Percentiles rank a stretch among this genome's conserved stretches.
These are phyloP conservation scores for Picochlorum sp. DNA, from an alignment of 139 green algal genomes.

Conservation along the genomic window DNA sequence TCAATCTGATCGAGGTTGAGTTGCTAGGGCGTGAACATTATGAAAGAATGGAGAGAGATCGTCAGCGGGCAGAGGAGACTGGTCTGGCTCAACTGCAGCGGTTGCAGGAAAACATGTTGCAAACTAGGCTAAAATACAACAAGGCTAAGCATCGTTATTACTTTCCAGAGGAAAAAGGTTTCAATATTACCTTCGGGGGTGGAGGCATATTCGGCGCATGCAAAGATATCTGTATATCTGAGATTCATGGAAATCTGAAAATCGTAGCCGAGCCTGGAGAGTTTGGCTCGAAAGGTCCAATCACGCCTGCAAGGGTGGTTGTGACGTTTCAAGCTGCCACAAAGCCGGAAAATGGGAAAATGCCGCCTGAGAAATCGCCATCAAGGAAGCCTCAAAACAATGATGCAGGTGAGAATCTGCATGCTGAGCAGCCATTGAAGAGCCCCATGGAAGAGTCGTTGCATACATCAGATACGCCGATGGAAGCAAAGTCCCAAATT, in stretches of 20 bases:
- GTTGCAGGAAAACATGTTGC: conserved; percentile 42
- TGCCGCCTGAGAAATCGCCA: background rate
- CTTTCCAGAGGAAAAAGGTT: conserved; percentile 57
- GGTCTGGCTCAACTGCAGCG: conserved; percentile 19
- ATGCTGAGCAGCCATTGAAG: no score
- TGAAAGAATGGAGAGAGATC: conserved; percentile 19
- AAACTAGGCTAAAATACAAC: conserved; percentile 39
- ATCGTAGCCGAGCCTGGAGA: conserved; percentile 17
- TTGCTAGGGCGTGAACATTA: conserved; percentile 29
- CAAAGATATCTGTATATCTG: conserved; percentile 58
- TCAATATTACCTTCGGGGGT: conserved; percentile 57
- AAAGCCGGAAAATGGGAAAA: conserved; percentile 3
- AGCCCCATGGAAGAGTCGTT: no score
- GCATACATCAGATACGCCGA: background rate
- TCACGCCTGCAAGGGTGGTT: background rate
- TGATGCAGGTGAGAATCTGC: no score
- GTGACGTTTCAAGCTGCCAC: background rate
- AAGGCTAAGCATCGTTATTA: conserved; percentile 51
- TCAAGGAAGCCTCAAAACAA: background rate
- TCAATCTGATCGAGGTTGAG: conserved; percentile 42
- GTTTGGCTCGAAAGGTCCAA: conserved; percentile 3
- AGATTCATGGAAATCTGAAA: conserved; percentile 45
- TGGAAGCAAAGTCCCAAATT: background rate
- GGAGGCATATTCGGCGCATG: conserved; percentile 56
- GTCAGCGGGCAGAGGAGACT: conserved; percentile 26